phyloP scores from a whole-genome alignment of 2,329 filamentous ascomycete genomes.

The Aplosporella prunicola region DNA sequence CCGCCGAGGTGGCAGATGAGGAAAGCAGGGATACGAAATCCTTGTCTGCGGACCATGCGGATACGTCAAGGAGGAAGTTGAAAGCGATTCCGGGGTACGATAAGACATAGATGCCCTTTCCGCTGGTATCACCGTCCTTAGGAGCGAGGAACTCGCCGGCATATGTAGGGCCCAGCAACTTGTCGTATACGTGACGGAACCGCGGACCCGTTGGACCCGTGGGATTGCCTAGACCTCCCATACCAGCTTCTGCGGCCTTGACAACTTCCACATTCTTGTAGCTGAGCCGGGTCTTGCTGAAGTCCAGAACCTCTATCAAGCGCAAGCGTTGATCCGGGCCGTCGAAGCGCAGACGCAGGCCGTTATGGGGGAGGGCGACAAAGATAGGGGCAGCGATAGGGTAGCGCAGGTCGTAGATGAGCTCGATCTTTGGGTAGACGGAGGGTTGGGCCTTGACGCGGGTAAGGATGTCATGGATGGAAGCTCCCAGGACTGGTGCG shows the following conservation, averaged over 20 bases:
- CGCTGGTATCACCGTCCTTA: conserved; percentile 36
- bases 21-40: conserved; percentile 84
- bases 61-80: conserved; percentile 68
- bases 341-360: conserved; percentile 83
- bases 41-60: conserved; percentile 63
- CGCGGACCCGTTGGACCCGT: conserved; percentile 52
- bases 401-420: conserved; percentile 65
- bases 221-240: conserved; percentile 17
- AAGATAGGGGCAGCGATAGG: conserved; percentile 69
- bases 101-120: conserved; percentile 70
- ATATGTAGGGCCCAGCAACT: conserved; percentile 87
- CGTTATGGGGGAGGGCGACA: conserved; percentile 71
- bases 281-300: conserved; percentile 71
- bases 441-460: conserved; percentile 81
- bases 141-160: conserved; percentile 82
- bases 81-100: conserved; percentile 95
- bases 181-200: conserved; percentile 85
- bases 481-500: conserved; percentile 73
- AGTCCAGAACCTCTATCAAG: conserved; percentile 83
- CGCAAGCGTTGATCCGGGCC: conserved; percentile 85
- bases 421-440: conserved; percentile 71
- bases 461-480: conserved; percentile 80
- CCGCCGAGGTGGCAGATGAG: conserved; percentile 64
- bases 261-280: conserved; percentile 77
- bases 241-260: conserved; percentile 41